A percentile compares a stretch with the other conserved stretches of the same genome.
Evolutionary conservation across 2,329 filamentous ascomycete species (phyloP).

Genomic region (Trichophyton simii): DNA sequence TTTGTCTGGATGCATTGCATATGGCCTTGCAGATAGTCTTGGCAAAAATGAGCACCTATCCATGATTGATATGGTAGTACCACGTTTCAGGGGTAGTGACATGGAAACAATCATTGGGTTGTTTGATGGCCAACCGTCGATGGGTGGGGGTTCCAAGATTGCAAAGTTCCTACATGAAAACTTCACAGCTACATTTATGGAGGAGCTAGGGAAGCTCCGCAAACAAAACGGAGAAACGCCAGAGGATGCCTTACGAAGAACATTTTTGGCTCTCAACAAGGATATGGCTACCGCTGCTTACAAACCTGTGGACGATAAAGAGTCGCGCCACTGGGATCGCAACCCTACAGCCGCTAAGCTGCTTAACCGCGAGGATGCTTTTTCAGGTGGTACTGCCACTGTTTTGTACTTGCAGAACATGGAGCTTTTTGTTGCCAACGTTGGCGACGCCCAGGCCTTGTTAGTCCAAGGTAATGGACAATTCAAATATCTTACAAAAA

Average conservation of each 20-base stretch:
- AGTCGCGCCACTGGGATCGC: slow-evolving; percentile 48
- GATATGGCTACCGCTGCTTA: slow-evolving; percentile 77
- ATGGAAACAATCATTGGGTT: slow-evolving; percentile 85
- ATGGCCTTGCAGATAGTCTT: slow-evolving; percentile 94
- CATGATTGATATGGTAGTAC: slow-evolving; percentile 89
- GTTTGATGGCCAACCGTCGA: slow-evolving; percentile 86
- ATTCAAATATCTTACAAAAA: slow-evolving; percentile 70
- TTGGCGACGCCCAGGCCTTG: slow-evolving; percentile 92
- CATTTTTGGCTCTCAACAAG: slow-evolving; percentile 85
- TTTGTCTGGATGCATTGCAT: slow-evolving; percentile 75
- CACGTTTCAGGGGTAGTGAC: slow-evolving; percentile 78
- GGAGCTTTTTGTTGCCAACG: slow-evolving; percentile 87
- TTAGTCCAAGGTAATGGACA: slow-evolving; percentile 80
- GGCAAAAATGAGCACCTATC: slow-evolving; percentile 90
- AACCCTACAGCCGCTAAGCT: slow-evolving; percentile 58
- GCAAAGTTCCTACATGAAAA: slow-evolving; percentile 95
- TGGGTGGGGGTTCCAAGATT: slow-evolving; percentile 83
- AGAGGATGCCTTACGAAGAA: slow-evolving; percentile 67
- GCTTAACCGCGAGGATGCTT: slow-evolving; percentile 76
- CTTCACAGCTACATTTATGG: slow-evolving; percentile 71
- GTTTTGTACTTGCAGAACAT: slow-evolving; percentile 80
- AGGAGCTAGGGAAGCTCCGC: slow-evolving; percentile 66
- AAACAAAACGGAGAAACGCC: slow-evolving; percentile 58
- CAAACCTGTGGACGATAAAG: slow-evolving; percentile 64
- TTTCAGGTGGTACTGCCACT: slow-evolving; percentile 82